Conservation (phyloP, 1,284 basidiomycete species). For the Vanrija pseudolonga region DNA sequence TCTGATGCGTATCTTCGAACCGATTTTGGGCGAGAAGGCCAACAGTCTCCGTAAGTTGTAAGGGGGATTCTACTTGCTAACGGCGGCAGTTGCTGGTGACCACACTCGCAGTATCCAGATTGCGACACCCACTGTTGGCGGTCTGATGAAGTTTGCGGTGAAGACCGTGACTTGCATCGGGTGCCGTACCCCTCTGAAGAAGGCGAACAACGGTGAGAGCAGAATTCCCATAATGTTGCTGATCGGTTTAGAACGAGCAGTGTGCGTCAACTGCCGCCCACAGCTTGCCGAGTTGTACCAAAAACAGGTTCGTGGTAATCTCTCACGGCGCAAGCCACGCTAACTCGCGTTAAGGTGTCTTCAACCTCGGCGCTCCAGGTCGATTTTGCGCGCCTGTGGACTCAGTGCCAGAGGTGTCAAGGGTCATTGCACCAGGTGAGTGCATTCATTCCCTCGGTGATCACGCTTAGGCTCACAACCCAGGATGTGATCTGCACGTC, state of each 20-base stretch:
- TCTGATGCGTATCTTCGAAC: slow-evolving; percentile 92
- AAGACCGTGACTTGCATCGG: slow-evolving; percentile 89
- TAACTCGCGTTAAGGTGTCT: slow-evolving; percentile 47
- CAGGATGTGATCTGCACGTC: slow-evolving; percentile 94
- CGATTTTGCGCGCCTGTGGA: slow-evolving; percentile 89
- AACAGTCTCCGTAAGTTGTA: slow-evolving; percentile 65
- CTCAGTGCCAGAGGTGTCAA: slow-evolving; percentile 93
- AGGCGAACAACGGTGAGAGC: slow-evolving; percentile 60
- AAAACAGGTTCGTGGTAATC: slow-evolving; percentile 62
- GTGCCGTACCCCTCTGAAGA: slow-evolving; percentile 78
- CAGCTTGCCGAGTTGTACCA: slow-evolving; percentile 82
- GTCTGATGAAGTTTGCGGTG: slow-evolving; percentile 94
- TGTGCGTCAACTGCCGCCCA: slow-evolving; percentile 86
- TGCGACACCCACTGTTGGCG: slow-evolving; percentile 88
- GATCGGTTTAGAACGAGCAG: slow-evolving; percentile 70
- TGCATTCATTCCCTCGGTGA: background rate
- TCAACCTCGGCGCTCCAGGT: slow-evolving; percentile 75
- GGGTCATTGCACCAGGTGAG: slow-evolving; percentile 86
- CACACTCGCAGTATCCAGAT: slow-evolving; percentile 91
- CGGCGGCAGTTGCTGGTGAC: slow-evolving; percentile 73
- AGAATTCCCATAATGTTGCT: slow-evolving; percentile 3
- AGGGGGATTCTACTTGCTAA: background rate
- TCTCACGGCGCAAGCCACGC: background rate
- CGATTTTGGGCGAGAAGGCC: slow-evolving; percentile 89
- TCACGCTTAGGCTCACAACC: background rate